A percentile compares a stretch with the other conserved stretches of the same genome.
phyloP scores from a whole-genome alignment of 768 basidiomycete species.

The Arthromyces matolae region DNA sequence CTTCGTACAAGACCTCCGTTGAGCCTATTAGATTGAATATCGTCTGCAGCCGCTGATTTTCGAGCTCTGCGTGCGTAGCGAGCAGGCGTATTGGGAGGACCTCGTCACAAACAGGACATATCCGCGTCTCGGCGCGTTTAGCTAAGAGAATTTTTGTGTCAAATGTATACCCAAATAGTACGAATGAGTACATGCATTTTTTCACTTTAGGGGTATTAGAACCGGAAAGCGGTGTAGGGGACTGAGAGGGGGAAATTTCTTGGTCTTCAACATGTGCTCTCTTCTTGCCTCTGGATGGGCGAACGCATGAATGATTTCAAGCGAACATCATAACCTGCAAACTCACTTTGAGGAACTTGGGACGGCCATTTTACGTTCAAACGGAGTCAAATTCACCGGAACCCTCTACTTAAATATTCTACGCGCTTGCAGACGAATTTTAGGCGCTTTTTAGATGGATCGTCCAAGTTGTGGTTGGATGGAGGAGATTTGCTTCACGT shows the following conservation, averaged over 20 bases:
- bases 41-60: constrained; percentile 64
- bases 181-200: constrained; percentile 44
- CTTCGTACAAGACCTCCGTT: constrained; percentile 49
- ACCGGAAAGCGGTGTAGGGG: constrained; percentile 29
- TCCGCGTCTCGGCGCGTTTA: constrained; percentile 70
- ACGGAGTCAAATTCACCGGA: constrained; percentile 6
- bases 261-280: constrained; percentile 33
- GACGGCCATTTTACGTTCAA: constrained; percentile 15
- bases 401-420: constrained; percentile 9
- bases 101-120: constrained; percentile 75
- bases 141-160: constrained; percentile 33
- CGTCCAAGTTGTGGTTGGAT: constrained; percentile 26
- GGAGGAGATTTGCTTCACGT: constrained; percentile 16
- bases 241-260: constrained; percentile 31
- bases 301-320: constrained; percentile 11
- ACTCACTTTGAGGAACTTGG: constrained; percentile 30
- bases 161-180: background rate
- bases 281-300: constrained; percentile 44
- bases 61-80: constrained; percentile 57
- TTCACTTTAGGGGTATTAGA: constrained; percentile 32
- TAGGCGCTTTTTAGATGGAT: constrained; percentile 31
- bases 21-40: constrained; percentile 65
- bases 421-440: background rate
- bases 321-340: background rate
- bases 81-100: constrained; percentile 71